phyloP scores from a whole-genome alignment of 768 basidiomycete genomes.

The Austroboletus festivus region DNA sequence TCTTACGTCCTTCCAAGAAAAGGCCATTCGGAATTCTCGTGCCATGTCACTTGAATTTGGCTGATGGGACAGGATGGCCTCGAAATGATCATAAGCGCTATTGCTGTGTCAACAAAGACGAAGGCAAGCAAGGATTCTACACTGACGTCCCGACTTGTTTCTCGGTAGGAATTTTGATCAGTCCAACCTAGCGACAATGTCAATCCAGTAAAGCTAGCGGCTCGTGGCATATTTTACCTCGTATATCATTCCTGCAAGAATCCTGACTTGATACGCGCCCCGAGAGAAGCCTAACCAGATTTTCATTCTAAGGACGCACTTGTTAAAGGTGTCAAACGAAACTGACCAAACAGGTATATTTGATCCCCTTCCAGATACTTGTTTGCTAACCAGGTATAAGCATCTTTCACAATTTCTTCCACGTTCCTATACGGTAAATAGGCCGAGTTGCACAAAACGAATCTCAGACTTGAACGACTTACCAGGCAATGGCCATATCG shows the following conservation, averaged over 20 bases:
- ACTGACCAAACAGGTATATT: not conserved
- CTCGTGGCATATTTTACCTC: constrained; percentile 16
- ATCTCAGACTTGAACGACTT: not conserved
- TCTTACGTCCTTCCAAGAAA: constrained; percentile 39
- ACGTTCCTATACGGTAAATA: constrained; percentile 28
- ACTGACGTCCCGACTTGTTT: constrained; percentile 26
- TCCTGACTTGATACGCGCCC: constrained; percentile 38
- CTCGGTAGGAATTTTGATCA: constrained; percentile 25
- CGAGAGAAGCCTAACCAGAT: constrained; percentile 35
- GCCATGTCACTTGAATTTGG: constrained; percentile 15
- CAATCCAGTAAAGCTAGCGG: not conserved
- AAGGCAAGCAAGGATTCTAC: not conserved
- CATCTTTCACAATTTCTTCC: constrained; percentile 29
- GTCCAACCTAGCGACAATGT: constrained; percentile 25
- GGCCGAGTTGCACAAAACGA: too few species aligned
- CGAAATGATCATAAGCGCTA: constrained; percentile 19
- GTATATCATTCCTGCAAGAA: constrained; percentile 38
- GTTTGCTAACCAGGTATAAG: constrained; percentile 30
- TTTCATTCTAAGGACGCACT: not conserved
- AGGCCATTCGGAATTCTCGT: constrained; percentile 40
- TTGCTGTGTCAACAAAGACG: not conserved
- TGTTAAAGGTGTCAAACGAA: too few species aligned
- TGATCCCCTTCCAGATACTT: constrained; percentile 1
- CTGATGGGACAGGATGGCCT: constrained; percentile 12
- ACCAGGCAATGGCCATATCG: constrained; percentile 38